Evolutionary conservation across 331 rosid genomes (phyloP).

Genomic region (Telfairia occidentalis): DNA sequence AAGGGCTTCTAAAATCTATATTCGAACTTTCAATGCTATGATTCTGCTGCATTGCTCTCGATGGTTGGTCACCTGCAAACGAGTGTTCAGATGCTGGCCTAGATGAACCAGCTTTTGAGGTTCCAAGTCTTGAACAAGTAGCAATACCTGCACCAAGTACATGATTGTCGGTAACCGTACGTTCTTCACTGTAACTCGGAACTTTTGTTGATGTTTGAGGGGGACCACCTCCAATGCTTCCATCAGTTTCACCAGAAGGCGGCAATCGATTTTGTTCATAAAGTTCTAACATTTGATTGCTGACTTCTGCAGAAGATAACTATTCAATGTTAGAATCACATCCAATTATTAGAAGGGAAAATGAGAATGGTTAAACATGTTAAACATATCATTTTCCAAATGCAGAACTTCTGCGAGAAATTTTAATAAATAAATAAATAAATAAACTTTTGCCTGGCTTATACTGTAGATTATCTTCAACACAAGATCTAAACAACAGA

Average conservation of each 20-base stretch:
- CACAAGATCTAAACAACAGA: background rate
- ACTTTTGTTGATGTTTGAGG: conserved; percentile 31
- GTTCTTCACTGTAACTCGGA: conserved; percentile 52
- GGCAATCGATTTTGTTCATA: conserved; percentile 82
- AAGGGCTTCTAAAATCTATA: conserved; percentile 33
- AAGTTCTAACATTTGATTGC: conserved; percentile 97
- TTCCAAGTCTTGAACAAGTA: conserved; percentile 34
- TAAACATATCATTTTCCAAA: background rate
- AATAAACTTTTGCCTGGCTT: background rate
- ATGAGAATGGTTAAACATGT: background rate
- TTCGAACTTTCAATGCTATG: conserved; percentile 49
- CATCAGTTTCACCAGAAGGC: conserved; percentile 62
- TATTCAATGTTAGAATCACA: conserved; percentile 17
- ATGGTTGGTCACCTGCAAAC: conserved; percentile 34
- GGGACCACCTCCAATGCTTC: conserved; percentile 43
- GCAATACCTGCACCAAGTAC: conserved; percentile 41
- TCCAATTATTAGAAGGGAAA: background rate
- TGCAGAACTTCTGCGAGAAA: background rate
- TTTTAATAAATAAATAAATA: background rate
- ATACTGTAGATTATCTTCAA: background rate
- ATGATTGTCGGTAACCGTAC: conserved; percentile 35
- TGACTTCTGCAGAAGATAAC: conserved; percentile 66
- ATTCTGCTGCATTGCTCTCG: conserved; percentile 31
- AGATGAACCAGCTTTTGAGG: conserved; percentile 46
- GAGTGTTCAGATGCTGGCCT: conserved; percentile 36